phyloP scores from a whole-genome alignment of 2,329 filamentous ascomycete genomes.

The Penicillium sp. region DNA sequence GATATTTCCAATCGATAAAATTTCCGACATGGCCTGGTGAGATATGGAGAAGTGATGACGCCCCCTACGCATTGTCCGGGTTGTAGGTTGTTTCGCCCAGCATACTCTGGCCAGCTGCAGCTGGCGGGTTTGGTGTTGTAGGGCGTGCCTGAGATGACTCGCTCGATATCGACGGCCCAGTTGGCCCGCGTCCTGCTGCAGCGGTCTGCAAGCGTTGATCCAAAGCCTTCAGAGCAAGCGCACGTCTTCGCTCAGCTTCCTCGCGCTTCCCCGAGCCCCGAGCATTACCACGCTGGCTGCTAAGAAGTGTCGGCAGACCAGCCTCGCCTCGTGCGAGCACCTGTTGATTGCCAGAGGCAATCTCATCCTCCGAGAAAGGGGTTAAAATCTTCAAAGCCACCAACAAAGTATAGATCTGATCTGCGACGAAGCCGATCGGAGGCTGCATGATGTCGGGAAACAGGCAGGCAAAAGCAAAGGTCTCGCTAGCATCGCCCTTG shows the following conservation, averaged over 20 bases:
- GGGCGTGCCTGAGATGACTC: slow-evolving; percentile 36
- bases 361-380: slow-evolving; percentile 76
- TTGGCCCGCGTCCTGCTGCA: slow-evolving; percentile 50
- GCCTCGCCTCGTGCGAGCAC: slow-evolving; percentile 60
- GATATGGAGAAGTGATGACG: slow-evolving; percentile 1
- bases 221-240: slow-evolving; percentile 80
- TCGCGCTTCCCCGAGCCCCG: slow-evolving; percentile 65
- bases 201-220: slow-evolving; percentile 90
- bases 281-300: slow-evolving; percentile 42
- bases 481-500: slow-evolving; percentile 89
- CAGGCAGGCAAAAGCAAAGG: slow-evolving; percentile 92
- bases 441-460: slow-evolving; percentile 83
- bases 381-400: slow-evolving; percentile 72
- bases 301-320: slow-evolving; percentile 55
- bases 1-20: slow-evolving; percentile 5
- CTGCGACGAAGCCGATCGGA: slow-evolving; percentile 65
- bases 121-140: slow-evolving; percentile 48
- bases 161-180: slow-evolving; percentile 29
- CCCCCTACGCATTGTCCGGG: slow-evolving; percentile 50
- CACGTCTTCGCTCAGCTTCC: slow-evolving; percentile 83
- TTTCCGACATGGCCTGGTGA: neutral
- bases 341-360: slow-evolving; percentile 65
- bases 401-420: slow-evolving; percentile 66
- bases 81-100: slow-evolving; percentile 66
- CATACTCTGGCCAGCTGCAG: slow-evolving; percentile 52